A percentile compares a stretch with the other conserved stretches of the same genome.
These are phyloP conservation scores for Mimosa pudica DNA, from an alignment of 306 rosid genomes.

Conservation along the genomic window DNA sequence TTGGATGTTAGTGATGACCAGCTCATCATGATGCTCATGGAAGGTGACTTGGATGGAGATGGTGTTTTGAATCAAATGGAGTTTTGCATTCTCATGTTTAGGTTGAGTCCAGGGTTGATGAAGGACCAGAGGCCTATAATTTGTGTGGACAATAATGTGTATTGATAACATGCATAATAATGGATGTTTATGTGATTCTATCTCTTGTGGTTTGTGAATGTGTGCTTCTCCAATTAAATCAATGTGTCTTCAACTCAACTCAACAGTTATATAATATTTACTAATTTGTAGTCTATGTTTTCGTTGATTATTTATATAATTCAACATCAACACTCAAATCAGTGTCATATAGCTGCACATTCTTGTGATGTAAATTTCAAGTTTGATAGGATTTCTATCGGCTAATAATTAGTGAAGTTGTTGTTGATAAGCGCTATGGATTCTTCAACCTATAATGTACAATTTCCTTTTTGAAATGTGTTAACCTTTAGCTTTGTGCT, in stretches of 20 bases:
- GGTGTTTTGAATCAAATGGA: slow-evolving; percentile 65
- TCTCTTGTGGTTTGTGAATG: neutral
- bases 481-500: too few species aligned
- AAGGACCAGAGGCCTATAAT: neutral
- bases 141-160: neutral
- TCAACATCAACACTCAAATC: neutral
- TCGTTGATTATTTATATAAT: too few species aligned
- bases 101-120: slow-evolving; percentile 66
- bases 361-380: too few species aligned
- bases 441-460: too few species aligned
- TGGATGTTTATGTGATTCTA: neutral
- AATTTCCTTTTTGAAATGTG: too few species aligned
- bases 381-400: too few species aligned
- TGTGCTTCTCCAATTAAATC: neutral
- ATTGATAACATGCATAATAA: neutral
- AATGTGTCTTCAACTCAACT: neutral
- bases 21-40: slow-evolving; percentile 63
- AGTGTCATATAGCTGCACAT: too few species aligned
- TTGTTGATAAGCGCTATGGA: too few species aligned
- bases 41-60: slow-evolving; percentile 77
- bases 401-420: too few species aligned
- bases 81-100: slow-evolving; percentile 76
- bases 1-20: slow-evolving; percentile 61
- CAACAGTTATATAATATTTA: too few species aligned
- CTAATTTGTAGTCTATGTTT: too few species aligned